Evolutionary conservation across 768 basidiomycete genomes (phyloP).

Genomic region (Chalciporus sphaerocephalus): DNA sequence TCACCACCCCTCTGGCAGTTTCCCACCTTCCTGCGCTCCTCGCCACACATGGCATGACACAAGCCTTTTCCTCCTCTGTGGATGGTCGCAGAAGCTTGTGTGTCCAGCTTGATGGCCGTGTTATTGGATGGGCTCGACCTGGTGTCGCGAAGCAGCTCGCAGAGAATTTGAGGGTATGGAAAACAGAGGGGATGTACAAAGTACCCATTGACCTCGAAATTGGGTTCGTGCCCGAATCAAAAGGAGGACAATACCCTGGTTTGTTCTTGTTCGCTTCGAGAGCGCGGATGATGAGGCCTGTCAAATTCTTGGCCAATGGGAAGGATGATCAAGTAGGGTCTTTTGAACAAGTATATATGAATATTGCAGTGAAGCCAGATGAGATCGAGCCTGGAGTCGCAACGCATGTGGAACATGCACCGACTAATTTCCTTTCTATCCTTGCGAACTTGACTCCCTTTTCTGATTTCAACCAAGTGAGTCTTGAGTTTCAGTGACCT

Average conservation of each 20-base stretch:
- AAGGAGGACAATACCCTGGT: slow-evolving; percentile 96
- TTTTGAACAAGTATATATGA: slow-evolving; percentile 99
- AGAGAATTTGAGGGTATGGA: slow-evolving; percentile 85
- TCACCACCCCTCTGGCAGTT: slow-evolving; percentile 71
- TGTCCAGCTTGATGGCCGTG: slow-evolving; percentile 91
- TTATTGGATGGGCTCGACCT: slow-evolving; percentile 90
- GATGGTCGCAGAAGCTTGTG: slow-evolving; percentile 80
- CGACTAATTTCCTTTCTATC: slow-evolving; percentile 94
- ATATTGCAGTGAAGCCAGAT: slow-evolving; percentile 86
- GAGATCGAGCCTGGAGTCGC: slow-evolving; percentile 76
- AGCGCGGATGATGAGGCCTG: slow-evolving; percentile 97
- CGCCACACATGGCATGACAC: slow-evolving; percentile 89
- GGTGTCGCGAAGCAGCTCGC: slow-evolving; percentile 74
- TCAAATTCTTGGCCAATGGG: slow-evolving; percentile 84
- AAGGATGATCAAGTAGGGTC: slow-evolving; percentile 87
- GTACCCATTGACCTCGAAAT: slow-evolving; percentile 94
- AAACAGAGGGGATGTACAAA: slow-evolving; percentile 79
- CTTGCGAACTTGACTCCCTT: slow-evolving; percentile 97
- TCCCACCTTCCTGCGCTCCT: slow-evolving; percentile 80
- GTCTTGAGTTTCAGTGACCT: slow-evolving; percentile 14
- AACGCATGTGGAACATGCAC: slow-evolving; percentile 89
- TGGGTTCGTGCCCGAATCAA: slow-evolving; percentile 81
- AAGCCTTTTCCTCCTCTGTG: slow-evolving; percentile 72
- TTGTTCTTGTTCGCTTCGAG: slow-evolving; percentile 85
- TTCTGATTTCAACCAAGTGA: slow-evolving; percentile 97